Conservation (phyloP, 1,284 basidiomycete genomes). For the Termitomyces sp. region DNA sequence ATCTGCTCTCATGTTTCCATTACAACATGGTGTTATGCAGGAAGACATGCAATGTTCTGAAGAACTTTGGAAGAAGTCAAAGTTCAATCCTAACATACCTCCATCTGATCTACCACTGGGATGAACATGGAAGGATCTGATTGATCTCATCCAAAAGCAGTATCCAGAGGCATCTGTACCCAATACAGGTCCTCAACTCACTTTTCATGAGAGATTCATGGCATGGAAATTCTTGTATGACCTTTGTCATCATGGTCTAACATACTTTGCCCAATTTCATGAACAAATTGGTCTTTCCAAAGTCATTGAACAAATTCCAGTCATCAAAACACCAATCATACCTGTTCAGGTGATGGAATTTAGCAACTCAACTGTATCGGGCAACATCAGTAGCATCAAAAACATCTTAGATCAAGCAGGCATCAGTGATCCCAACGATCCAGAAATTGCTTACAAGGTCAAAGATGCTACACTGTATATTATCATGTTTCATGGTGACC, state of each 20-base stretch:
- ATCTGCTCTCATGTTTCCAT: no score
- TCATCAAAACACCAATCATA: constrained; percentile 1
- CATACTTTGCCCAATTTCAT: background rate
- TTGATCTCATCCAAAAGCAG: background rate
- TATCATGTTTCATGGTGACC: no score
- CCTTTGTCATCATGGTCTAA: background rate
- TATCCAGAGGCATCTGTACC: background rate
- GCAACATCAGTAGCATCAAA: constrained; percentile 1
- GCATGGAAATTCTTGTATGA: background rate
- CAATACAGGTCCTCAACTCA: background rate
- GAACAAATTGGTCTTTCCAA: background rate
- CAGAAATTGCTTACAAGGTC: no score
- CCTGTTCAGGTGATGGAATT: constrained; percentile 4
- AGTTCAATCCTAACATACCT: background rate
- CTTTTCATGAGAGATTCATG: background rate
- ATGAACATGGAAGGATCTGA: no score
- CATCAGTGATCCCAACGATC: background rate
- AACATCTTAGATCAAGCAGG: background rate
- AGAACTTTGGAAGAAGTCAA: constrained; percentile 25
- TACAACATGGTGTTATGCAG: no score
- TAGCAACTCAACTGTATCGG: background rate
- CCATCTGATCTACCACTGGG: no score
- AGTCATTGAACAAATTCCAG: constrained; percentile 1
- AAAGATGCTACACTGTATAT: no score
- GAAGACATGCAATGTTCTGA: constrained; percentile 17